Conservation (phyloP, 129 eudicot genomes). For the Smallanthus sonchifolius region DNA sequence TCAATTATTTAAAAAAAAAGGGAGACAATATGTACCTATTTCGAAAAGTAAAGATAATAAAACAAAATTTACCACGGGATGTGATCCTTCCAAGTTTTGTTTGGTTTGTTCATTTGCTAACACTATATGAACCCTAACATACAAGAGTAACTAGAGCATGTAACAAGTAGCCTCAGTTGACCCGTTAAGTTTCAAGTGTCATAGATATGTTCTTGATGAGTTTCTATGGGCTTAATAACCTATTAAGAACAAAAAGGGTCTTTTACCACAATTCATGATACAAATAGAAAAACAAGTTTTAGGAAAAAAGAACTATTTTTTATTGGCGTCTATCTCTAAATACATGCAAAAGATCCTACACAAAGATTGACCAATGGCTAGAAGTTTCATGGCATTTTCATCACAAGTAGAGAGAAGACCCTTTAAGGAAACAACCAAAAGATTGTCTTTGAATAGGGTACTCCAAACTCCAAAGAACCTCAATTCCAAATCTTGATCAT, state of each 20-base stretch:
- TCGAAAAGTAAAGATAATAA: too few relatives aligned
- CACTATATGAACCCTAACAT: too few relatives aligned
- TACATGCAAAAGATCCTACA: constrained; percentile 22
- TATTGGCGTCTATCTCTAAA: constrained; percentile 26
- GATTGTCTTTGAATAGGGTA: constrained; percentile 5
- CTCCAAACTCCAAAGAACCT: constrained; percentile 16
- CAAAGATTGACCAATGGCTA: constrained; percentile 12
- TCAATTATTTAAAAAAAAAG: too few relatives aligned
- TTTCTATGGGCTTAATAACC: too few relatives aligned
- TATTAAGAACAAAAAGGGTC: background rate
- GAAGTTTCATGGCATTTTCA: constrained; percentile 17
- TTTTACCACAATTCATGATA: background rate
- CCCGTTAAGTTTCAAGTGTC: too few relatives aligned
- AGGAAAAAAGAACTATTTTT: background rate
- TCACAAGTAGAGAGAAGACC: constrained; percentile 10
- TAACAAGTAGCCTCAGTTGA: too few relatives aligned
- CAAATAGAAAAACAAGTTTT: background rate
- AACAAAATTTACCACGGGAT: too few relatives aligned
- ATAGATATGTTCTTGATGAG: too few relatives aligned
- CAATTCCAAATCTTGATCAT: constrained; percentile 17
- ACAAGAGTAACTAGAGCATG: too few relatives aligned
- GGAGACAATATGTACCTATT: too few relatives aligned
- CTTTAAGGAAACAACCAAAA: constrained; percentile 9
- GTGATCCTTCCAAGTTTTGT: too few relatives aligned
- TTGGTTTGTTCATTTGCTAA: too few relatives aligned